A percentile compares a stretch with the other conserved stretches of the same genome.
Evolutionary conservation across 768 basidiomycete species (phyloP).

Genomic region (Cytidiella melzeri): DNA sequence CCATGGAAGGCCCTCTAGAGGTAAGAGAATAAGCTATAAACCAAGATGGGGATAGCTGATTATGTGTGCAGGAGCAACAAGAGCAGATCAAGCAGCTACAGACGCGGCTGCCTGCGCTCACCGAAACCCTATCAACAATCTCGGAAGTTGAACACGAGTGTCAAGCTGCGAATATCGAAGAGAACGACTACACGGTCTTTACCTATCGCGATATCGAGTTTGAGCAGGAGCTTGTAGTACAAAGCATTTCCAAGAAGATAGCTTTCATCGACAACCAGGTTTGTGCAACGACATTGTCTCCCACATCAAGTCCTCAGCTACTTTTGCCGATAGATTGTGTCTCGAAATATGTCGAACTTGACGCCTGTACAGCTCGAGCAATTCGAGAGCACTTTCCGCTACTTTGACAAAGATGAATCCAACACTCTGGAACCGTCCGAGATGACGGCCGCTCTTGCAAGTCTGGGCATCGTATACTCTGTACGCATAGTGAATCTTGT

Average conservation of each 20-base stretch:
- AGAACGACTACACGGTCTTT: conserved; percentile 93
- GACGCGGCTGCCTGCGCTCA: conserved; percentile 59
- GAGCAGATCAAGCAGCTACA: conserved; percentile 57
- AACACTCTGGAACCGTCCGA: conserved; percentile 83
- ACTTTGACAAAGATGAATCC: conserved; percentile 91
- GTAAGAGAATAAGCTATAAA: conserved; percentile 30
- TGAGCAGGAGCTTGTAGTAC: conserved; percentile 77
- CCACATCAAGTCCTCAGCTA: not conserved
- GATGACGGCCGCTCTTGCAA: conserved; percentile 91
- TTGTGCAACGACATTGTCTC: conserved; percentile 11
- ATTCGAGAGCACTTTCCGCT: conserved; percentile 94
- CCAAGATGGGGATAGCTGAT: not conserved
- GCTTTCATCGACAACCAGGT: conserved; percentile 97
- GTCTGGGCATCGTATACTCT: conserved; percentile 89
- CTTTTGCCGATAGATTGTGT: conserved; percentile 65
- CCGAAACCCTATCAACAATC: conserved; percentile 48
- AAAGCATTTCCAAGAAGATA: conserved; percentile 84
- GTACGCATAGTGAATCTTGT: conserved; percentile 31
- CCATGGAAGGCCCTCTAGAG: conserved; percentile 72
- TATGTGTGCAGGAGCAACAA: conserved; percentile 59
- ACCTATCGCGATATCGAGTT: conserved; percentile 86
- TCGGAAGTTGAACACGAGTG: conserved; percentile 69
- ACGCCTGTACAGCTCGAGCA: conserved; percentile 95
- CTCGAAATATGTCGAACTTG: conserved; percentile 88
- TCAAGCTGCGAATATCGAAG: conserved; percentile 84